phyloP scores from a whole-genome alignment of 441 rosid species.

The Euphorbia celastroides region DNA sequence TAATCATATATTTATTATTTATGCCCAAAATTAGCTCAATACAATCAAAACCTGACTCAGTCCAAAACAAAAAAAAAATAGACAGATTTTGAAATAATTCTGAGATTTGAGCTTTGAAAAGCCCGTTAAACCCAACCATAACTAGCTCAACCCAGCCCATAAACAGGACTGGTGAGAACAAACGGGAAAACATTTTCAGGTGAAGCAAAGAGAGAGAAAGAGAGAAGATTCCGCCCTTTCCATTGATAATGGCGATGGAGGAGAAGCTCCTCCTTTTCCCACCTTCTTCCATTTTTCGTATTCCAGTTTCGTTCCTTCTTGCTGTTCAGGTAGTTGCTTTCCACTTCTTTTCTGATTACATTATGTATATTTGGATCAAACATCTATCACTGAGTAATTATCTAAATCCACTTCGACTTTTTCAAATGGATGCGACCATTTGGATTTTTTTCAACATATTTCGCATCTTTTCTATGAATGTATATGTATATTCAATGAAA shows the following conservation, averaged over 20 bases:
- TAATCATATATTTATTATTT: no score
- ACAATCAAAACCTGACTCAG: no score
- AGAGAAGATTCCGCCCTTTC: slow-evolving; percentile 15
- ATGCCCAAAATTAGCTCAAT: no score
- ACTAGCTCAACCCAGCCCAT: no score
- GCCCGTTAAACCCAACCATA: no score
- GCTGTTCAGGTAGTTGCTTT: slow-evolving; percentile 14
- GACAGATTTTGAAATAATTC: no score
- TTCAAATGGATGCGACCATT: background rate
- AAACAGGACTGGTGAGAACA: no score
- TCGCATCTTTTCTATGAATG: background rate
- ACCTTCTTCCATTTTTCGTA: slow-evolving; percentile 7
- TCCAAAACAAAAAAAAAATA: no score
- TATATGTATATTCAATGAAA: background rate
- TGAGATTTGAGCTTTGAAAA: no score
- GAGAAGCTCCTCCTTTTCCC: slow-evolving; percentile 15
- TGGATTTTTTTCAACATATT: background rate
- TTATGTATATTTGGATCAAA: slow-evolving; percentile 7
- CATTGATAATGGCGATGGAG: slow-evolving; percentile 22
- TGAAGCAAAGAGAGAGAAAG: background rate
- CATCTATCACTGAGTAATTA: slow-evolving; percentile 6
- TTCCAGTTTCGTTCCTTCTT: slow-evolving; percentile 9
- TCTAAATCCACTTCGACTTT: slow-evolving; percentile 5
- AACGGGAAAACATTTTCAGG: no score
- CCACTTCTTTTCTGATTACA: background rate